Conservation (phyloP, 2,329 filamentous ascomycete species). For the Thelonectria discophora region DNA sequence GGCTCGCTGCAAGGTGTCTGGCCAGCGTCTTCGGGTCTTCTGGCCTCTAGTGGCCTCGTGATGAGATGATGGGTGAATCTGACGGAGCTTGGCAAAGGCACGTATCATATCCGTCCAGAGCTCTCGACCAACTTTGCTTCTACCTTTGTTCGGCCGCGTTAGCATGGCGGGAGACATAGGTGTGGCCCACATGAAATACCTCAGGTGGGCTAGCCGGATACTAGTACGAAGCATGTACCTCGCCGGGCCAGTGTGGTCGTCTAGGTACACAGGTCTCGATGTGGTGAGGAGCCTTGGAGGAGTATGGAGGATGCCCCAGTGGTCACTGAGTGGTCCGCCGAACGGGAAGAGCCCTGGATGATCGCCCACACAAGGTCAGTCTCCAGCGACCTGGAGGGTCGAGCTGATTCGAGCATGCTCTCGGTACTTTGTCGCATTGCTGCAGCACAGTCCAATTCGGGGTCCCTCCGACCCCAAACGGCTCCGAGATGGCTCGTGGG, state of each 20-base stretch:
- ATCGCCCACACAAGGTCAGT: neutral
- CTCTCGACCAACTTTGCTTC: neutral
- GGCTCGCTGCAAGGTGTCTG: too few species aligned
- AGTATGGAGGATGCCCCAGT: too few species aligned
- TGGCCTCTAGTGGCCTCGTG: too few species aligned
- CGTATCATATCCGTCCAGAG: neutral
- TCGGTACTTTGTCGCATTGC: neutral
- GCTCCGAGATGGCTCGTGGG: neutral
- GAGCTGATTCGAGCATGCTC: neutral
- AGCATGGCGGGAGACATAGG: constrained; percentile 20
- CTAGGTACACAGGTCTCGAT: neutral
- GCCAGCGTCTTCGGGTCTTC: too few species aligned
- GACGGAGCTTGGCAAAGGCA: too few species aligned
- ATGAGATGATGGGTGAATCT: too few species aligned
- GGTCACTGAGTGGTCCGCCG: constrained; percentile 16
- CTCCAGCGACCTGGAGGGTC: neutral
- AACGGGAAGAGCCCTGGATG: constrained; percentile 21
- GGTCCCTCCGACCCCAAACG: too few species aligned
- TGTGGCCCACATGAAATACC: constrained; percentile 2
- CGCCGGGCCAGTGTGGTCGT: neutral
- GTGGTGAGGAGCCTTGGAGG: neutral
- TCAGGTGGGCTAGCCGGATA: constrained; percentile 1
- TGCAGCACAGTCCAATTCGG: too few species aligned
- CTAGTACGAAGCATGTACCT: constrained; percentile 3
- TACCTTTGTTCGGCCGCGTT: constrained; percentile 5